Evolutionary conservation across 2,329 filamentous ascomycete genomes (phyloP), one percentile per base, ranked within the genome.

Genomic region (Furcasterigmium sp.): DNA sequence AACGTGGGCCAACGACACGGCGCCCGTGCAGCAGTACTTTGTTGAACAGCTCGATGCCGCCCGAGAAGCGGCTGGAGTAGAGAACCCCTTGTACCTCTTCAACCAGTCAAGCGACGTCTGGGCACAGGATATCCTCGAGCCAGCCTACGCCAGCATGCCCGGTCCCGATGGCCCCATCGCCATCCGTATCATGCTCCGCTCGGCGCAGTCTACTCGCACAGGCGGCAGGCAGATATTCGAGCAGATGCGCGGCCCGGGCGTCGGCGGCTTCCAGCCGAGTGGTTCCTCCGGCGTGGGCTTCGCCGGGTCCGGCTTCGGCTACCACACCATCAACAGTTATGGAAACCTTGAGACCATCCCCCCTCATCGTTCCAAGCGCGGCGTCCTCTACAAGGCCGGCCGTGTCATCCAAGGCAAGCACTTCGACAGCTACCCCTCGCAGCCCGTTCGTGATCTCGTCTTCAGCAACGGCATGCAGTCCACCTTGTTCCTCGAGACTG

Each of bases 321-420:
- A 67, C 37, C 39, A 66, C 11, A 64, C 67, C 42, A 53, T 52
- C 21, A 53, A 59, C 23, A 51, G 49, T 0, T 45, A 41, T 4
- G 58, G 65, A 0, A 68, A 68, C 42, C 39, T 69, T 4, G 64
- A 68, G 44, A 62, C 62, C 0, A 65, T 67, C 21, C 65, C 62
- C 4, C 64, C 65, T 0, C 43, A 48, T 15, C 38, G n/a, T 4
- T 46, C 41, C 14, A 40, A 42, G 18, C 37, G 39, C 29, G 45
- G 38, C 1, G 37, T 41, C 4, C 7, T 17, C 15, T 39, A 39
- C 37, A 23, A 23, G n/a, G 37, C 37, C 25, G 37, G 37, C 37
- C 37, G 37, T 17, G 25, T 39, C 15, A 30, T 39, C 25, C 18
- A 28, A 15, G 37, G 37, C 8, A 5, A 29, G 21, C 17, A 17